A percentile compares a stretch with the other conserved stretches of the same genome.
phyloP scores from a whole-genome alignment of 331 rosid species.

The Dryas integrifolia region DNA sequence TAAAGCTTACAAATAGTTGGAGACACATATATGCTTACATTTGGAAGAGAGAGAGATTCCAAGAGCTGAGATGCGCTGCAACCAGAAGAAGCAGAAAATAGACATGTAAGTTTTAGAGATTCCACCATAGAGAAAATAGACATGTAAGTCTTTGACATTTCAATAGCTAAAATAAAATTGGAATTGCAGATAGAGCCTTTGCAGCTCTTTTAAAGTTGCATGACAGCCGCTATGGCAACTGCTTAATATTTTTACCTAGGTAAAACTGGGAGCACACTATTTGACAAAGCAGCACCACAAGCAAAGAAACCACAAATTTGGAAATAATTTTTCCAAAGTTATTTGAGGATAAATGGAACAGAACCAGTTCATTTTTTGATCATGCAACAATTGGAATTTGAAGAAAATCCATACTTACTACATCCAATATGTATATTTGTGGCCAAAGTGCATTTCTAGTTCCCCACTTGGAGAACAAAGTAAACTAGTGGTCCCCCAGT shows the following conservation, averaged over 20 bases:
- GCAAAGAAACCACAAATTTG: conserved; percentile 15
- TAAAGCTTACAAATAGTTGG: conserved; percentile 29
- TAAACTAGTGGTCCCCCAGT: conserved; percentile 31
- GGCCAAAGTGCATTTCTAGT: conserved; percentile 33
- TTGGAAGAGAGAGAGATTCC: conserved; percentile 85
- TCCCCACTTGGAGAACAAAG: conserved; percentile 32
- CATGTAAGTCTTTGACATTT: conserved; percentile 10
- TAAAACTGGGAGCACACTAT: neutral
- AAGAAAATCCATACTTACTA: conserved; percentile 16
- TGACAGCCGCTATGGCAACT: neutral
- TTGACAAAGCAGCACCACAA: neutral
- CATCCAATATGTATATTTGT: conserved; percentile 30
- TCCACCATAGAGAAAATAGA: conserved; percentile 27
- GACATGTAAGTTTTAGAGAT: conserved; percentile 20
- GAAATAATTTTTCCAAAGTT: conserved; percentile 14
- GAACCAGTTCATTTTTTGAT: conserved; percentile 10
- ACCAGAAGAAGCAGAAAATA: conserved; percentile 37
- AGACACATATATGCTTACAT: conserved; percentile 50
- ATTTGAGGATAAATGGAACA: conserved; percentile 27
- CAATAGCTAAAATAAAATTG: neutral
- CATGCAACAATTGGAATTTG: conserved; percentile 12
- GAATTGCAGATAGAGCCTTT: neutral
- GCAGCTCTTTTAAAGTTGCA: conserved; percentile 6
- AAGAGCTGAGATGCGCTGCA: conserved; percentile 83
- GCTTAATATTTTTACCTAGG: neutral